Conservation (phyloP, 345 rosid species). For the Carallia brachiata region DNA sequence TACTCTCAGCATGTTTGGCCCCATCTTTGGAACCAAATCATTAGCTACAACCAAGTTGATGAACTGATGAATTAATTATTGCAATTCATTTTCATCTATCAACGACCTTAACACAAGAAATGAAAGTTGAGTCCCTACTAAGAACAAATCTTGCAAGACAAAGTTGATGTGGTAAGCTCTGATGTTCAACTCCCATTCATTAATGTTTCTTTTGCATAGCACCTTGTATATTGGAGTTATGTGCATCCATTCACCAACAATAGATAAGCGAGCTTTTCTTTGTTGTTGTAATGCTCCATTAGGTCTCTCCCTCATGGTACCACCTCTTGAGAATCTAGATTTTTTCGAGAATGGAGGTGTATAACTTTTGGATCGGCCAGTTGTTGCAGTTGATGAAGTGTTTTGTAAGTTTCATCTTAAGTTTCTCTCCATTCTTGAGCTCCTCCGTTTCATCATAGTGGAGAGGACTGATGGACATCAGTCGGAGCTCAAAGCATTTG, state of each 20-base stretch:
- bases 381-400: background rate
- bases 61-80: too few relatives aligned
- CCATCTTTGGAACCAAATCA: too few relatives aligned
- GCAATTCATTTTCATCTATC: too few relatives aligned
- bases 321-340: background rate
- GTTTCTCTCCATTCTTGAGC: too few relatives aligned
- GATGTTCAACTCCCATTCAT: background rate
- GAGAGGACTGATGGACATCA: slow-evolving; percentile 25
- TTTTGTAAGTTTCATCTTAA: background rate
- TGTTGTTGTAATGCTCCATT: background rate
- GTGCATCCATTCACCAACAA: slow-evolving; percentile 24
- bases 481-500: slow-evolving; percentile 15
- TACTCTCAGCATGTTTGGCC: background rate
- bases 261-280: slow-evolving; percentile 14
- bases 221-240: background rate
- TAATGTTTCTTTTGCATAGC: background rate
- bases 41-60: too few relatives aligned
- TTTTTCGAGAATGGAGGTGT: background rate
- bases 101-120: background rate
- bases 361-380: background rate
- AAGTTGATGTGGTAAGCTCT: background rate
- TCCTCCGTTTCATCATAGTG: slow-evolving; percentile 14
- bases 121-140: slow-evolving; percentile 5
- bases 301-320: background rate
- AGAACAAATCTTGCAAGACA: slow-evolving; percentile 1